Conservation (phyloP, 1,284 basidiomycete species). For the Sutorius eximius region DNA sequence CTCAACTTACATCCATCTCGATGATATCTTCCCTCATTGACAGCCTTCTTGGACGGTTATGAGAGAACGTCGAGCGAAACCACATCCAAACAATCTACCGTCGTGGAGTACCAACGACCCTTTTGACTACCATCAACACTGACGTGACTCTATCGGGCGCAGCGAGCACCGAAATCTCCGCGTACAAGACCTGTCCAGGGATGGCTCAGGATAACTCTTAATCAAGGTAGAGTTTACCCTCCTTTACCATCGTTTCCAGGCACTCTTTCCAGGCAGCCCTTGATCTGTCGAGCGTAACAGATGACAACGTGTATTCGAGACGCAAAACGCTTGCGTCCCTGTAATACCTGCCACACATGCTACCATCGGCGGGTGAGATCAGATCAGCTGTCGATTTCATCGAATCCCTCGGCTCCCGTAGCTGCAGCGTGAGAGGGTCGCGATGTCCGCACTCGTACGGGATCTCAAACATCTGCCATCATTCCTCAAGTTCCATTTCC, state of each 20-base stretch:
- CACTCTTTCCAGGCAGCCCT: background rate
- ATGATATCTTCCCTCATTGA: too few species aligned
- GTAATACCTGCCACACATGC: background rate
- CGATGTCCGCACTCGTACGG: background rate
- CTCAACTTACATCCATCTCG: too few species aligned
- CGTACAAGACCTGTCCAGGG: background rate
- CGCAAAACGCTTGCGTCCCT: too few species aligned
- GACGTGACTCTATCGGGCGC: background rate
- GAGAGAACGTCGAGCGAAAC: background rate
- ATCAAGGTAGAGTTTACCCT: background rate
- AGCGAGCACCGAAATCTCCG: background rate
- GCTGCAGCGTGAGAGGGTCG: background rate
- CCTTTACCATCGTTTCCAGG: background rate
- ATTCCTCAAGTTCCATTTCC: too few species aligned
- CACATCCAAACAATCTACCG: background rate
- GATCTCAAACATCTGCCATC: too few species aligned
- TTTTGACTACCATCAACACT: background rate
- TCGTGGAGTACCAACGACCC: background rate
- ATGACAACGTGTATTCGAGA: background rate
- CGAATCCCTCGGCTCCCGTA: background rate
- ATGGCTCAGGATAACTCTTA: background rate
- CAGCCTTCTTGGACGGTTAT: too few species aligned
- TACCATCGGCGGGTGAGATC: background rate
- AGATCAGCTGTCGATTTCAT: background rate
- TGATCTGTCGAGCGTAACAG: background rate